Percentiles rank a stretch among this genome's conserved stretches.
Conservation (phyloP, 73 alveolate species). For the Paramecium sexaurelia region DNA sequence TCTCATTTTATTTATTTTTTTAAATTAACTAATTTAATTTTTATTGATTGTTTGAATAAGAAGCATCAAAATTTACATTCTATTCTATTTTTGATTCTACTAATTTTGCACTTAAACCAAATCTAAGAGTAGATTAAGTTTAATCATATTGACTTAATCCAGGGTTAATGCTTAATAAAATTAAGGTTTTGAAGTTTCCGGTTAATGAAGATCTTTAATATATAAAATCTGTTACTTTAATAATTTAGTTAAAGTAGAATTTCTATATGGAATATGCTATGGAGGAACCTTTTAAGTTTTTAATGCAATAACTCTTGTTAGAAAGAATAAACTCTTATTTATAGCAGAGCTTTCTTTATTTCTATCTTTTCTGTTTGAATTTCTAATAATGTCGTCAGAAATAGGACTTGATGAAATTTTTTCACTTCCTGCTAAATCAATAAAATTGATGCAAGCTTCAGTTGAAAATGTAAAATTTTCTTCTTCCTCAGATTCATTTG, state of each 20-base stretch:
- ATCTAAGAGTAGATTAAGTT: conserved; percentile 54
- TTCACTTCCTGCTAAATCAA: conserved; percentile 70
- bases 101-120: conserved; percentile 91
- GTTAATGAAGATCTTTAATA: conserved; percentile 26
- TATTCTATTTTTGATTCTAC: conserved; percentile 53
- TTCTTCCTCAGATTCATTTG: conserved; percentile 57
- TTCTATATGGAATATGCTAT: conserved; percentile 65
- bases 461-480: conserved; percentile 61
- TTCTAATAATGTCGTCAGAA: background rate
- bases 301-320: conserved; percentile 65
- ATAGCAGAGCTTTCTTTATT: conserved; percentile 60
- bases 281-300: conserved; percentile 64
- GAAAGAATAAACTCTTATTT: conserved; percentile 64
- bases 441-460: conserved; percentile 67
- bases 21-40: background rate
- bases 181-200: conserved; percentile 63
- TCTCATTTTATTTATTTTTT: background rate
- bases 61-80: conserved; percentile 30
- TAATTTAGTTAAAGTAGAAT: conserved; percentile 65
- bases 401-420: conserved; percentile 48
- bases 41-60: background rate
- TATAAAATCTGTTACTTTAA: background rate
- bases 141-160: conserved; percentile 18
- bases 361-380: conserved; percentile 55
- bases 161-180: conserved; percentile 60